phyloP scores from a whole-genome alignment of 768 basidiomycete species.

The Xanthoconium stramineum region DNA sequence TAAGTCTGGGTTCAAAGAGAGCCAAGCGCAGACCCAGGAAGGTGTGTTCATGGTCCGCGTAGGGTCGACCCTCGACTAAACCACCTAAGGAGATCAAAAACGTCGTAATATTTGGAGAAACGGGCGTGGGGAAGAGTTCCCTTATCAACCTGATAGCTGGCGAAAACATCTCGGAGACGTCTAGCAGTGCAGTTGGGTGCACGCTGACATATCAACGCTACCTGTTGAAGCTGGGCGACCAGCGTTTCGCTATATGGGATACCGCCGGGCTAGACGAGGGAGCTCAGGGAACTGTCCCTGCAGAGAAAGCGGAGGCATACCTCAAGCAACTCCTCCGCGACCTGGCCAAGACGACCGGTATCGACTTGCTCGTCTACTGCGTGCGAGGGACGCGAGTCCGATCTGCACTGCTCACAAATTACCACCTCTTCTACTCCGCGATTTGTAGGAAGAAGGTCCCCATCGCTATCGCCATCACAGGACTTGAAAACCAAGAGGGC shows the following conservation, averaged over 20 bases:
- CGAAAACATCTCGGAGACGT: slow-evolving; percentile 9
- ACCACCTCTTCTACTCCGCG: slow-evolving; percentile 36
- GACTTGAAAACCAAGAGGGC: slow-evolving; percentile 34
- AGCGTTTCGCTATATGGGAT: slow-evolving; percentile 21
- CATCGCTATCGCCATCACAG: slow-evolving; percentile 36
- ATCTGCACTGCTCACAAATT: slow-evolving; percentile 31
- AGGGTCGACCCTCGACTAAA: not conserved
- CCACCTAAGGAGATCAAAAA: slow-evolving; percentile 11
- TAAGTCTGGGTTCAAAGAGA: not conserved
- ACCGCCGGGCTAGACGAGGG: slow-evolving; percentile 27
- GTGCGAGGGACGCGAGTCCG: slow-evolving; percentile 23
- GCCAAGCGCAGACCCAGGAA: not conserved
- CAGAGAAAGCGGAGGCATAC: slow-evolving; percentile 24
- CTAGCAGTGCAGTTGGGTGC: slow-evolving; percentile 22
- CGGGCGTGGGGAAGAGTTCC: slow-evolving; percentile 24
- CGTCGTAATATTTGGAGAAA: slow-evolving; percentile 21
- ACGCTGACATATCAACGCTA: slow-evolving; percentile 9
- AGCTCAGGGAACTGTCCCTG: slow-evolving; percentile 18
- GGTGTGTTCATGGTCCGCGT: slow-evolving; percentile 2
- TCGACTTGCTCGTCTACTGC: slow-evolving; percentile 29
- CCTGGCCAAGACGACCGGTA: slow-evolving; percentile 6
- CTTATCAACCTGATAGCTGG: slow-evolving; percentile 21
- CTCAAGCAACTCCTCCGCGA: slow-evolving; percentile 28
- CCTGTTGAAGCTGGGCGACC: slow-evolving; percentile 7
- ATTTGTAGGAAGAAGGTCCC: slow-evolving; percentile 40